These are phyloP conservation scores for Eucalyptus pumila DNA, from an alignment of 345 rosid genomes.

Conservation along the genomic window DNA sequence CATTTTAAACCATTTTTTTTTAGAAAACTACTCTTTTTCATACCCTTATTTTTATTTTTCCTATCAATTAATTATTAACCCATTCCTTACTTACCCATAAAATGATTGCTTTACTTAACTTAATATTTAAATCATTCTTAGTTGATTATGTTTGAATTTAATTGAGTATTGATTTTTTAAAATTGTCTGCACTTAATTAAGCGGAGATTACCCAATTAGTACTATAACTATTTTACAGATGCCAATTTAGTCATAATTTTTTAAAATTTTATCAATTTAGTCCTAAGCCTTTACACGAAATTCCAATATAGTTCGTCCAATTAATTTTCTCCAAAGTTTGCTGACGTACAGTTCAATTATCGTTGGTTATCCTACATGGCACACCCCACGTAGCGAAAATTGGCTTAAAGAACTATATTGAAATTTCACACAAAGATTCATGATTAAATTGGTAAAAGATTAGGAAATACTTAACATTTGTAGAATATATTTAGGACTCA, in stretches of 20 bases:
- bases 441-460: too few relatives aligned
- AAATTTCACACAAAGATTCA: accelerated
- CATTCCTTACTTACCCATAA: background rate
- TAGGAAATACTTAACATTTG: background rate
- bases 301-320: too few relatives aligned
- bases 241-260: background rate
- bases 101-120: background rate
- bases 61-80: background rate
- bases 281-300: background rate
- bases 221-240: background rate
- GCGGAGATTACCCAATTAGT: background rate
- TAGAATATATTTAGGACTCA: background rate
- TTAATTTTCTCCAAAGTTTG: background rate
- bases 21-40: background rate
- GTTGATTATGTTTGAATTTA: background rate
- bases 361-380: accelerated
- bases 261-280: too few relatives aligned
- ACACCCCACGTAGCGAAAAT: background rate
- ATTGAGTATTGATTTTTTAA: background rate
- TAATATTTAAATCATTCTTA: background rate
- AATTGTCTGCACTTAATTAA: background rate
- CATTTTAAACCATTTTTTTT: too few relatives aligned
- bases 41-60: too few relatives aligned
- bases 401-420: background rate
- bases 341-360: accelerated